phyloP scores from a whole-genome alignment of 169 alveolate genomes.

The Cystoisospora suis region DNA sequence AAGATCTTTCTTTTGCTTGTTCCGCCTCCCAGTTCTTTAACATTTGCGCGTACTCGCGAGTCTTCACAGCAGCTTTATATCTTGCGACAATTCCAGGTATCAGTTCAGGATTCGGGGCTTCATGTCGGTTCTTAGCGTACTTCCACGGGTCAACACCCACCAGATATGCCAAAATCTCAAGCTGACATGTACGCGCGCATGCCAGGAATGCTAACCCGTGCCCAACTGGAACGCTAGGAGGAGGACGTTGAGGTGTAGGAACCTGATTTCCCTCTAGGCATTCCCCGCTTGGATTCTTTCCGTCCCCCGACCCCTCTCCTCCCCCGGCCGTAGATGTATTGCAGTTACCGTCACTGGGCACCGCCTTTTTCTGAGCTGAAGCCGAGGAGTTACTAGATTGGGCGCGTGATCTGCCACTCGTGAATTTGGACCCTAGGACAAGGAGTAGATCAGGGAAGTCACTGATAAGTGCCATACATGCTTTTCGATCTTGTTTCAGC shows the following conservation, averaged over 20 bases:
- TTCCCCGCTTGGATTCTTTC: neutral
- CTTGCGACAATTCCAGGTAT: conserved; percentile 7
- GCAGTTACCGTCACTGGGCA: no score
- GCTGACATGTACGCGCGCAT: conserved; percentile 48
- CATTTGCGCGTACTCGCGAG: conserved; percentile 31
- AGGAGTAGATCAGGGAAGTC: conserved; percentile 36
- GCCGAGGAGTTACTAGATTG: no score
- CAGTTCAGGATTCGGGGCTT: conserved; percentile 42
- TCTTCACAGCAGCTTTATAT: conserved; percentile 30
- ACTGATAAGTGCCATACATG: conserved; percentile 12
- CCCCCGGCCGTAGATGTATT: neutral
- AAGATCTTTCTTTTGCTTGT: neutral
- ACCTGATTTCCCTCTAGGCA: neutral
- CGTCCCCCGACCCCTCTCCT: neutral
- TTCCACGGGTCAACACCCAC: conserved; percentile 55
- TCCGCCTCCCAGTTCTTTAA: conserved; percentile 32
- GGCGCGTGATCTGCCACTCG: no score
- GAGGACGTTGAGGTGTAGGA: neutral
- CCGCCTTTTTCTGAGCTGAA: no score
- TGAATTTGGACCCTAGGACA: neutral
- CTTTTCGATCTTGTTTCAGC: conserved; percentile 23
- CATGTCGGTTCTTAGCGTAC: conserved; percentile 51
- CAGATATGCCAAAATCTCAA: conserved; percentile 35
- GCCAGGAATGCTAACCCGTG: neutral
- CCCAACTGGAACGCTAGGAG: no score